phyloP scores from a whole-genome alignment of 2,329 filamentous ascomycete species.

The Aaosphaeria arxii region DNA sequence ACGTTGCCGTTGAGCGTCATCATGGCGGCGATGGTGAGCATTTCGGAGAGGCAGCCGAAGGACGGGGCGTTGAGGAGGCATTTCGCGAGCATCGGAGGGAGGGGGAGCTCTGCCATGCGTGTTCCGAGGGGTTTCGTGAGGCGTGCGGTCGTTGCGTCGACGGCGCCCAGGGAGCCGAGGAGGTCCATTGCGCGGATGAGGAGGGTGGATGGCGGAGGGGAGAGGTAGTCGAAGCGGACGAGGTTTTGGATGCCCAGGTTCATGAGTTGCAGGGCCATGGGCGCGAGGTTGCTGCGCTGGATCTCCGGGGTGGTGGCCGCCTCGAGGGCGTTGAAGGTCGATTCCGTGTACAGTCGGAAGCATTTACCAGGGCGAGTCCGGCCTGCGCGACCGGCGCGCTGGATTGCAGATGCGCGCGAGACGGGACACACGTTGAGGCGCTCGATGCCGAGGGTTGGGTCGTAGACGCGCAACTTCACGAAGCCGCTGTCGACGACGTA shows the following conservation, averaged over 20 bases:
- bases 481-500: slow-evolving; percentile 90
- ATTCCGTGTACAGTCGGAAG: slow-evolving; percentile 85
- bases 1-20: slow-evolving; percentile 78
- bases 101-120: slow-evolving; percentile 87
- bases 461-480: slow-evolving; percentile 84
- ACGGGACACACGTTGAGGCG: slow-evolving; percentile 77
- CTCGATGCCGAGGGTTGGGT: slow-evolving; percentile 82
- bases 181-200: slow-evolving; percentile 84
- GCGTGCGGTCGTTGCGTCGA: slow-evolving; percentile 80
- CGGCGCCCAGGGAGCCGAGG: slow-evolving; percentile 78
- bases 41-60: slow-evolving; percentile 79
- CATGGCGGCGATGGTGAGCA: slow-evolving; percentile 93
- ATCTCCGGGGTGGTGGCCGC: slow-evolving; percentile 83
- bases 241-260: slow-evolving; percentile 95
- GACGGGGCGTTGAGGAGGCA: slow-evolving; percentile 71
- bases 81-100: slow-evolving; percentile 95
- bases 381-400: slow-evolving; percentile 85
- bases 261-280: slow-evolving; percentile 86
- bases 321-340: slow-evolving; percentile 62
- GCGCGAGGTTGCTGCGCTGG: slow-evolving; percentile 85
- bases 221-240: slow-evolving; percentile 84
- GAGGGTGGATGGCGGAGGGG: slow-evolving; percentile 78
- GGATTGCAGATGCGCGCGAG: slow-evolving; percentile 89
- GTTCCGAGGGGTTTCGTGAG: slow-evolving; percentile 84
- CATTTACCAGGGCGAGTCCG: slow-evolving; percentile 90